These are phyloP conservation scores for Stromatinia cepivora DNA, from an alignment of 2,329 filamentous ascomycete genomes.

Conservation along the genomic window DNA sequence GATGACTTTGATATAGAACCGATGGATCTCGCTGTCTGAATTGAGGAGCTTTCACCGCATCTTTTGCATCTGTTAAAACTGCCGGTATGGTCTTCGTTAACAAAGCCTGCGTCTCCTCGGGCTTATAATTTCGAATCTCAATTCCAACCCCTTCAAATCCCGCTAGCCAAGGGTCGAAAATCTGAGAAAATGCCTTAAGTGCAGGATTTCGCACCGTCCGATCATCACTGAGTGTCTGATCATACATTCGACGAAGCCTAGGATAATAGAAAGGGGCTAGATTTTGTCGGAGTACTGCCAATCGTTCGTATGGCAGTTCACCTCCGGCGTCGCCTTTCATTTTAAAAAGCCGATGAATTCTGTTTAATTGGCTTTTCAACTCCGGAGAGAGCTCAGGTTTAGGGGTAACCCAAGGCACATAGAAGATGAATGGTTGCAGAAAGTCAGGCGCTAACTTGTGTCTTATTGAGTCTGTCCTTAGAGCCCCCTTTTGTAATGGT, in stretches of 20 bases:
- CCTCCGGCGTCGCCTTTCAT: not conserved
- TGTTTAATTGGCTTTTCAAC: not conserved
- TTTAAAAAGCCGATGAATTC: constrained; percentile 14
- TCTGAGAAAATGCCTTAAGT: not conserved
- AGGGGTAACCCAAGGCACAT: constrained; percentile 9
- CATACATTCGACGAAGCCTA: constrained; percentile 16
- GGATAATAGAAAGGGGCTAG: constrained; percentile 15
- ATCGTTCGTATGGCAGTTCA: not conserved
- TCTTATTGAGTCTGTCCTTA: constrained; percentile 4
- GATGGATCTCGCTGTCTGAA: constrained; percentile 18
- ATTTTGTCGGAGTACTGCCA: not conserved
- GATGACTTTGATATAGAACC: constrained; percentile 10
- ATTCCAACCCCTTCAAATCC: constrained; percentile 15
- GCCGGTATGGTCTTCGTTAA: constrained; percentile 3
- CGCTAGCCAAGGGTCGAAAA: constrained; percentile 14
- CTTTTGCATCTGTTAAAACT: not conserved
- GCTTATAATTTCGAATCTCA: constrained; percentile 16
- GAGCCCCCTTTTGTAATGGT: constrained; percentile 6
- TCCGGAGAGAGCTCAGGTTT: constrained; percentile 10
- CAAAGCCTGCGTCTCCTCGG: not conserved
- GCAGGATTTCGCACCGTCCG: not conserved
- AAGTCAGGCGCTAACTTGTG: constrained; percentile 7
- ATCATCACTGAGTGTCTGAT: constrained; percentile 11
- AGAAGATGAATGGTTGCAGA: constrained; percentile 13
- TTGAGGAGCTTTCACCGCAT: constrained; percentile 1